Base-by-base conservation (phyloP, 2,329 filamentous ascomycete species). In the Hypoxylon sp. region DNA sequence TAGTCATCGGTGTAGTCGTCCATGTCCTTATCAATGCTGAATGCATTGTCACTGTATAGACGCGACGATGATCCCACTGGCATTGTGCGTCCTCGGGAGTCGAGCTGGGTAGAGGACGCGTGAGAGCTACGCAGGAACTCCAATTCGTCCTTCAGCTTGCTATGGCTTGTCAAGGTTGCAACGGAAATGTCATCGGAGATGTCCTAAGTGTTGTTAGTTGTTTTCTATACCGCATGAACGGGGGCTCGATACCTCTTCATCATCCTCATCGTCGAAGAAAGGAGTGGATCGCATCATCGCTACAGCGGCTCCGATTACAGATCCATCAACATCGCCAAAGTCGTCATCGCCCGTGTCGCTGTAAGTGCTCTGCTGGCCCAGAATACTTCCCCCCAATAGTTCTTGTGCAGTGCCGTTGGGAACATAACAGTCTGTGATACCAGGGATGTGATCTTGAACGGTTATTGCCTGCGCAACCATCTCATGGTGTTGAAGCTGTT, bases 321-420 rank as follows among this genome's bases (percentile, higher is more conserved):
- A 19, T 35, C 3, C 21, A 13, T 53, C 56, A 2, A 31, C 13
- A 11, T 72, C 62, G 3, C 21, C 29, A 13, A 70, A 48, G 24
- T 72, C 67, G 19, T 59, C 35, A 2, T 67, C 37, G 27, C 57
- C 29, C 15, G 62, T 15, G 6, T 53, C 42, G 17, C 44, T 32
- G 27, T 60, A 17, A 10, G 29, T 32, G n/a, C 65, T 50, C 51
- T 54, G 51, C 10, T 39, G 10, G 19, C 3, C 13, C 4, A n/a
- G 29, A 19, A n/a, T 42, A 17, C 37, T 27, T 37, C 39, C 10
- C 21, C 46, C 32, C 7, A 21, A 39, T 21, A 35, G 54, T 29
- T 46, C 27, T 19, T 27, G 5, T 27, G 31, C 21, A n/a, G 44
- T 37, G 19, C 39, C 13, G 10, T 27, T 13, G 29, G 13, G n/a